Percentiles rank a stretch among this genome's conserved stretches.
phyloP scores from a whole-genome alignment of 768 basidiomycete genomes.

The Pleurotus citrinopileatus region DNA sequence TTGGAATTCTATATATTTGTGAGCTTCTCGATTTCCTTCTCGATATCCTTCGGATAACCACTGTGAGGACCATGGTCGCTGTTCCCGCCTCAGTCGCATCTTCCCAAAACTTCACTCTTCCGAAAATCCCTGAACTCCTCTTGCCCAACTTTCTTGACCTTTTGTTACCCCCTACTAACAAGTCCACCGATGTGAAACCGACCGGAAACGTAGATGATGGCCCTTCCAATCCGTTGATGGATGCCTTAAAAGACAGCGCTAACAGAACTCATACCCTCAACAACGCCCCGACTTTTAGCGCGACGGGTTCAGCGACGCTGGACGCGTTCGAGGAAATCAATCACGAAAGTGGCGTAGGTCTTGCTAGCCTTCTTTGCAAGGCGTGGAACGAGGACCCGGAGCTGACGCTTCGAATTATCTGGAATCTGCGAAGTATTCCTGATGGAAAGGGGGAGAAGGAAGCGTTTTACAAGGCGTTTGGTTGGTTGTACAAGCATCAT shows the following conservation, averaged over 20 bases:
- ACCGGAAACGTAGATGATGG: background rate
- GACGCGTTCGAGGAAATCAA: slow-evolving; percentile 53
- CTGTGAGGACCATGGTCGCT: slow-evolving; percentile 4
- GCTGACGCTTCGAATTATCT: slow-evolving; percentile 62
- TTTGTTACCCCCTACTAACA: slow-evolving; percentile 37
- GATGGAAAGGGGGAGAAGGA: slow-evolving; percentile 65
- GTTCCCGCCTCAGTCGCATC: slow-evolving; percentile 14
- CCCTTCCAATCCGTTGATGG: slow-evolving; percentile 48
- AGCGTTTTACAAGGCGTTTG: slow-evolving; percentile 60
- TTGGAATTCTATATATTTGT: too few relatives aligned
- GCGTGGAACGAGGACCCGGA: slow-evolving; percentile 59
- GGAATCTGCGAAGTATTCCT: slow-evolving; percentile 67
- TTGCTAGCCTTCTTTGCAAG: slow-evolving; percentile 36
- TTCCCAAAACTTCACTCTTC: slow-evolving; percentile 49
- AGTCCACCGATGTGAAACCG: background rate
- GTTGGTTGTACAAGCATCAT: slow-evolving; percentile 68
- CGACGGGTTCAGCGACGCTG: slow-evolving; percentile 50
- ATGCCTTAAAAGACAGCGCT: slow-evolving; percentile 40
- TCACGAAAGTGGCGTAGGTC: slow-evolving; percentile 15
- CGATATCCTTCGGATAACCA: too few relatives aligned
- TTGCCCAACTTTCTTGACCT: slow-evolving; percentile 53
- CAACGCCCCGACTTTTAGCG: slow-evolving; percentile 43
- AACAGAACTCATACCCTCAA: slow-evolving; percentile 53
- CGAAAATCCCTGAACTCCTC: slow-evolving; percentile 56
- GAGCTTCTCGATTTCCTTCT: too few relatives aligned